Evolutionary conservation across 73 alveolate genomes (phyloP).

Genomic region (Paramecium octaurelia): DNA sequence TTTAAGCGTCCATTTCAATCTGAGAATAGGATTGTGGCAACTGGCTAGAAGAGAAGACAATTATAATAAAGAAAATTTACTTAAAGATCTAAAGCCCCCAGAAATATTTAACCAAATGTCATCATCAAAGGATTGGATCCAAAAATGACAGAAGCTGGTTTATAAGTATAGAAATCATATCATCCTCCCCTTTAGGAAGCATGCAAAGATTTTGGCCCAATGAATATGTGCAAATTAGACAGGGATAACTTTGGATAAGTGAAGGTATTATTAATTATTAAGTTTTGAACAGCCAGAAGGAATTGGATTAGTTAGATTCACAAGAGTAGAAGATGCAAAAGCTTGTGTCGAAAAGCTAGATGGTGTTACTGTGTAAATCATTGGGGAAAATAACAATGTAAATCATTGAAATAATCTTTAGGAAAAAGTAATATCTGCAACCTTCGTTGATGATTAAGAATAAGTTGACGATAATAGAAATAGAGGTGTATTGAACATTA

Average conservation of each 20-base stretch:
- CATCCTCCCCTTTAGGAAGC: neutral
- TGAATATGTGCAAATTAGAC: conserved; percentile 38
- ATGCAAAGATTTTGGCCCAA: conserved; percentile 13
- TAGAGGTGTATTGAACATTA: neutral
- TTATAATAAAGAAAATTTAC: neutral
- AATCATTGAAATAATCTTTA: neutral
- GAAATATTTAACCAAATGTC: neutral
- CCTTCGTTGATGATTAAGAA: neutral
- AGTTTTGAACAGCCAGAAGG: conserved; percentile 8
- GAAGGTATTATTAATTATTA: neutral
- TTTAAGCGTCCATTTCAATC: neutral
- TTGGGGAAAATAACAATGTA: conserved; percentile 3
- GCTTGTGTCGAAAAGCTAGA: neutral
- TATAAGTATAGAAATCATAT: neutral
- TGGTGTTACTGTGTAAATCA: neutral
- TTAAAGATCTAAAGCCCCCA: neutral
- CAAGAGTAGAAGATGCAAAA: neutral
- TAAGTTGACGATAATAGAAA: neutral
- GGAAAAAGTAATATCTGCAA: conserved; percentile 2
- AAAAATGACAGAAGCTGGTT: neutral
- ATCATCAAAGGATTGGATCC: conserved; percentile 13
- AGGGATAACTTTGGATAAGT: conserved; percentile 29
- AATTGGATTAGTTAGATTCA: conserved; percentile 3
- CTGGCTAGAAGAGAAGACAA: neutral
- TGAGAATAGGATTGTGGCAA: neutral